phyloP scores from a whole-genome alignment of 305 asterid species.

The Fraxinus baroniana region DNA sequence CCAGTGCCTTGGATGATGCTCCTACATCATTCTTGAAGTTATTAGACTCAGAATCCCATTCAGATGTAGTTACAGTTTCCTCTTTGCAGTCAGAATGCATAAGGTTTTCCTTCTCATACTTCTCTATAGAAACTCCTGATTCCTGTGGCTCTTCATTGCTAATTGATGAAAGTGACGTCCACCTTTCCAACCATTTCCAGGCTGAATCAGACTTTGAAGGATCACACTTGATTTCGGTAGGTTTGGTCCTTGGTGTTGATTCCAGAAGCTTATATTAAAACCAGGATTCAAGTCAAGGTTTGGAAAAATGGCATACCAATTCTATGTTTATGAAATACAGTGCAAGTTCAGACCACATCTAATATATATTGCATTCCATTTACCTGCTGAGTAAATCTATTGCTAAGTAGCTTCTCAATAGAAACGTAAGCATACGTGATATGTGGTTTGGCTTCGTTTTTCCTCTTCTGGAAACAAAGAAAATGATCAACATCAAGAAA shows the following conservation, averaged over 20 bases:
- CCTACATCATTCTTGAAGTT: constrained; percentile 27
- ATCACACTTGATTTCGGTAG: constrained; percentile 80
- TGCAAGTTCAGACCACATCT: constrained; percentile 12
- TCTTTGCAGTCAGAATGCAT: constrained; percentile 36
- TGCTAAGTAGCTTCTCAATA: constrained; percentile 76
- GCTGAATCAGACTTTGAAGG: constrained; percentile 79
- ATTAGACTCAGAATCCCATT: constrained; percentile 34
- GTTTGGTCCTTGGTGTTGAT: constrained; percentile 60
- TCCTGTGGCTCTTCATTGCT: constrained; percentile 37
- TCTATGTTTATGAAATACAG: constrained; percentile 9
- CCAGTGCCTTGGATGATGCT: constrained; percentile 40
- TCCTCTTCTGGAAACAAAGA: constrained; percentile 49
- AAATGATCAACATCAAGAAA: constrained; percentile 23
- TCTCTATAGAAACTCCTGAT: constrained; percentile 32
- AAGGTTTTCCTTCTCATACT: constrained; percentile 33
- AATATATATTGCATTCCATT: constrained; percentile 18
- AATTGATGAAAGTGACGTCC: constrained; percentile 75
- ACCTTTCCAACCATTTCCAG: constrained; percentile 95
- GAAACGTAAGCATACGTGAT: constrained; percentile 47
- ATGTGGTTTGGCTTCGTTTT: constrained; percentile 39
- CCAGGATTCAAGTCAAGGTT: constrained; percentile 24
- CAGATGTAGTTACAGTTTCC: constrained; percentile 36
- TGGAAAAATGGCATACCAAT: neutral
- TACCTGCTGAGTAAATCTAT: constrained; percentile 92
- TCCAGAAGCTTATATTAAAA: constrained; percentile 67